A percentile compares a stretch with the other conserved stretches of the same genome.
Conservation (phyloP, 2,329 filamentous ascomycete species). For the Pseudomassariella vexata region DNA sequence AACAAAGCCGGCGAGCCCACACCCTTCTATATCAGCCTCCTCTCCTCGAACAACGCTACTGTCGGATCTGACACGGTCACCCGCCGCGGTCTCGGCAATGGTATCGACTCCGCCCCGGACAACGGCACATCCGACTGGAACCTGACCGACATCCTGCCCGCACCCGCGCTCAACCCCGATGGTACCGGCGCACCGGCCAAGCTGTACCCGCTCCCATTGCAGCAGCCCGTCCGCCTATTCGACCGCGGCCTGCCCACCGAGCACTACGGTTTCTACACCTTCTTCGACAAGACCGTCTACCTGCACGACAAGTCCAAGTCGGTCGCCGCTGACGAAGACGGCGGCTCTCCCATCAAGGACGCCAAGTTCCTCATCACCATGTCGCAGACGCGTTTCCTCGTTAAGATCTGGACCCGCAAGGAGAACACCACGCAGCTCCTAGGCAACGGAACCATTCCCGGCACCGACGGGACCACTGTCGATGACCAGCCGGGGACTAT, state of each 20-base stretch:
- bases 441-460: slow-evolving; percentile 14
- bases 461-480: slow-evolving; percentile 16
- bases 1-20: slow-evolving; percentile 80
- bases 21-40: slow-evolving; percentile 74
- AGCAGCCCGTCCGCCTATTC: slow-evolving; percentile 79
- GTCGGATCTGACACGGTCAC: slow-evolving; percentile 21
- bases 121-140: slow-evolving; percentile 30
- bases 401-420: slow-evolving; percentile 59
- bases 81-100: slow-evolving; percentile 21
- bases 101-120: slow-evolving; percentile 12
- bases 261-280: slow-evolving; percentile 91
- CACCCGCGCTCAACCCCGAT: slow-evolving; percentile 57
- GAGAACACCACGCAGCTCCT: slow-evolving; percentile 37
- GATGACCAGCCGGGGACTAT: slow-evolving; percentile 49
- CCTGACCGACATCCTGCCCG: slow-evolving; percentile 52
- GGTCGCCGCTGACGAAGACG: slow-evolving; percentile 49
- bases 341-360: slow-evolving; percentile 47
- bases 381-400: slow-evolving; percentile 55
- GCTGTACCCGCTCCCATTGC: slow-evolving; percentile 62
- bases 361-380: slow-evolving; percentile 53
- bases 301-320: slow-evolving; percentile 39
- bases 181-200: slow-evolving; percentile 67
- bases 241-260: slow-evolving; percentile 76
- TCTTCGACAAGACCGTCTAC: slow-evolving; percentile 85
- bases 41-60: slow-evolving; percentile 18